These are phyloP conservation scores for Guillardia theta DNA, from an alignment of 78 protist genomes.

Conservation along the genomic window DNA sequence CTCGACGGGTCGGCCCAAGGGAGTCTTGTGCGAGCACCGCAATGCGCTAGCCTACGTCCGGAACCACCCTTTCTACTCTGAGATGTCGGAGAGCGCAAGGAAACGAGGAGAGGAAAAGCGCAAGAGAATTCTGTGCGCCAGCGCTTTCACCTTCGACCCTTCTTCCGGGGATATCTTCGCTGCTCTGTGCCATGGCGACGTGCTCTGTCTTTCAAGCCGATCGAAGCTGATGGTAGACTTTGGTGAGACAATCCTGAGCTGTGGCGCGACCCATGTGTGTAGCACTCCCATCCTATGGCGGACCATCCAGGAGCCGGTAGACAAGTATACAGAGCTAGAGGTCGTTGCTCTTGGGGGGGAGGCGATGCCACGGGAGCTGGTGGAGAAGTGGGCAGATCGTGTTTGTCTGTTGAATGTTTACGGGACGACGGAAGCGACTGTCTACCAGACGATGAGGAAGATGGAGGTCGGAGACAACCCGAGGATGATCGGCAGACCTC, in stretches of 20 bases:
- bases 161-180: neutral
- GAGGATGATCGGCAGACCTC: neutral
- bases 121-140: neutral
- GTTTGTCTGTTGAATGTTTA: neutral
- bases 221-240: neutral
- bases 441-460: neutral
- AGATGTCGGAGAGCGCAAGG: neutral
- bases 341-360: constrained; percentile 32
- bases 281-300: neutral
- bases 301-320: neutral
- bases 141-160: neutral
- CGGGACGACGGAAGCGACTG: neutral
- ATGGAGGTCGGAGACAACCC: neutral
- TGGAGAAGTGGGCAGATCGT: neutral
- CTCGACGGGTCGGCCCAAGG: neutral
- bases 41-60: neutral
- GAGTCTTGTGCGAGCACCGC: constrained; percentile 33
- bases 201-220: neutral
- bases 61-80: neutral
- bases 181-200: neutral
- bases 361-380: neutral
- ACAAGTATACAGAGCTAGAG: neutral
- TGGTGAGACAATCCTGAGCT: neutral
- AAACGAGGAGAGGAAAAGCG: neutral
- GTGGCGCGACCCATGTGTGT: neutral